Evolutionary conservation across 169 alveolate genomes (phyloP).

Genomic region (Condylostoma magnum): DNA sequence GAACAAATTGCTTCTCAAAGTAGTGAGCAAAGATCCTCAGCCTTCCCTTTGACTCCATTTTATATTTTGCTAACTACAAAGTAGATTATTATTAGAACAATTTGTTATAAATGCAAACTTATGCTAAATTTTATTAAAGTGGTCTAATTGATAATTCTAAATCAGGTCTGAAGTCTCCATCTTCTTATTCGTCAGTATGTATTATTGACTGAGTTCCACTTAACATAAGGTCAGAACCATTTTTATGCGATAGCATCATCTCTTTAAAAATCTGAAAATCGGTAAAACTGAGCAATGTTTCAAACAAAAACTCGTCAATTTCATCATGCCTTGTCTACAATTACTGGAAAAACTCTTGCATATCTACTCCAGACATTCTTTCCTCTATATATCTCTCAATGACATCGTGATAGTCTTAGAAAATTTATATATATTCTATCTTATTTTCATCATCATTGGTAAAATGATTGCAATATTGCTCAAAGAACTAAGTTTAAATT

Average conservation of each 20-base stretch:
- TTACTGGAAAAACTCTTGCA: conserved; percentile 56
- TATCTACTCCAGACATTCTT: conserved; percentile 52
- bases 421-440: conserved; percentile 67
- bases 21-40: too few relatives aligned
- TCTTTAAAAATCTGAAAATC: conserved; percentile 72
- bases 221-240: conserved; percentile 23
- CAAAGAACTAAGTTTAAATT: conserved; percentile 52
- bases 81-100: too few relatives aligned
- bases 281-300: conserved; percentile 50
- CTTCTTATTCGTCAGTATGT: conserved; percentile 40
- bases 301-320: conserved; percentile 77
- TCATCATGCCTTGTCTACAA: conserved; percentile 58
- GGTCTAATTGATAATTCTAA: too few relatives aligned
- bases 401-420: conserved; percentile 54
- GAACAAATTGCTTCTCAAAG: too few relatives aligned
- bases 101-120: too few relatives aligned
- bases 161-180: conserved; percentile 47
- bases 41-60: too few relatives aligned
- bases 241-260: conserved; percentile 66
- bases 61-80: too few relatives aligned
- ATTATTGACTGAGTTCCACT: conserved; percentile 25
- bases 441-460: conserved; percentile 75
- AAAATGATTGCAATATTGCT: conserved; percentile 60
- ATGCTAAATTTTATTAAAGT: too few relatives aligned
- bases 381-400: conserved; percentile 59